Evolutionary conservation across 768 basidiomycete genomes (phyloP), one percentile per base, ranked within the genome.

Genomic region (Phlegmacium glaucopus): DNA sequence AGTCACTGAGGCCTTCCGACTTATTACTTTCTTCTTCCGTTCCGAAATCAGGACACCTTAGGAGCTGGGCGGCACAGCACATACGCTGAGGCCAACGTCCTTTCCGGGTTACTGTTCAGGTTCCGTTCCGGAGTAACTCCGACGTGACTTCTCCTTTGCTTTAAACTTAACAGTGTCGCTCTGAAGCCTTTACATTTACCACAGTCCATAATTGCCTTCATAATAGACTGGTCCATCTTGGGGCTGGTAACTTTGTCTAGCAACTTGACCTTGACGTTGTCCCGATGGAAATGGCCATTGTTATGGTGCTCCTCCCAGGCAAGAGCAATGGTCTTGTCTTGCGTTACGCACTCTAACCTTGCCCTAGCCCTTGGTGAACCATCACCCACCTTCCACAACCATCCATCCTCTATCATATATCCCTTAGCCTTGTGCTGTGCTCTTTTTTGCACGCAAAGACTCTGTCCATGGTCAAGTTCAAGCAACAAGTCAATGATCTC

Each of bases 231-330:
- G 48, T 66, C 62, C 4, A 70, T 50, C 0, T 49, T 43, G 1
- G 70, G 67, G 50, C 63, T 64, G 27, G 47, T 50, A 2, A 61
- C 50, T 1, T 30, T 42, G 45, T 70, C 68, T 12, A 63, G 29
- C 4, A 72, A 39, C 2, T 39, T 38, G 1, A 55, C 57, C 36
- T 71, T 71, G 44, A 71, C 57, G 3, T 44, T 10, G 47, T 74
- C 70, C 1, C 66, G 45, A 2, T 63, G 61, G 51, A 61, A 71
- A 42, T 73, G 72, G 0, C 69, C 69, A 0, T 52, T 50, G 6
- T 54, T 13, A 25, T 17, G 22, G 17, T 69, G 65, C 26, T 54
- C 48, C 2, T 48, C 38, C 28, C 47, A 25, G 4, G 65, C 67
- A 32, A 54, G 26, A 29, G 34, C 50, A 1, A 48, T 39, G 2